phyloP scores from a whole-genome alignment of 805 yeast genomes.

The Spathaspora girioi region DNA sequence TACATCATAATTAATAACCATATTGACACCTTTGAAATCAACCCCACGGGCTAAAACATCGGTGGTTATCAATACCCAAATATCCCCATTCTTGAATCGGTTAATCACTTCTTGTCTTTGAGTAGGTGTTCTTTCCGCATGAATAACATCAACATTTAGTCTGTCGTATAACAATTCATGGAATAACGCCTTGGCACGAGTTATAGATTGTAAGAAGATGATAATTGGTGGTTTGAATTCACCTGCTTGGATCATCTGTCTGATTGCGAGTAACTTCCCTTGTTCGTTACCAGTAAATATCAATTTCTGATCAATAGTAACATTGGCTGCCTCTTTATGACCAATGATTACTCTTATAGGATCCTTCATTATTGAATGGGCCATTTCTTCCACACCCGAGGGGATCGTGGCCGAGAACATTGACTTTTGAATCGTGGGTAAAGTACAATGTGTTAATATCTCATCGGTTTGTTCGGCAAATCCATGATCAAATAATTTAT shows the following conservation, averaged over 20 bases:
- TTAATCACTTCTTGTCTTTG: constrained; percentile 86
- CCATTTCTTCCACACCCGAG: constrained; percentile 85
- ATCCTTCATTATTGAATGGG: constrained; percentile 77
- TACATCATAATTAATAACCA: constrained; percentile 94
- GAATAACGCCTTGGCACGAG: constrained; percentile 91
- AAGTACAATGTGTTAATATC: constrained; percentile 58
- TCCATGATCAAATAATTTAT: constrained; percentile 80
- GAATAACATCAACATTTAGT: constrained; percentile 91
- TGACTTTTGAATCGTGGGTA: constrained; percentile 57
- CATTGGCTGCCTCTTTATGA: constrained; percentile 88
- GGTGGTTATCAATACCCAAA: constrained; percentile 96
- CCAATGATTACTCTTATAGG: constrained; percentile 88
- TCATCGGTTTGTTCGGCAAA: constrained; percentile 90
- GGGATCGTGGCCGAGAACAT: constrained; percentile 96
- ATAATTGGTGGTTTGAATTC: constrained; percentile 90
- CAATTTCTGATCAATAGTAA: constrained; percentile 75
- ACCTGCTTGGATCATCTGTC: constrained; percentile 82
- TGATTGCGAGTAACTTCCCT: constrained; percentile 88
- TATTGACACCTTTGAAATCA: constrained; percentile 91
- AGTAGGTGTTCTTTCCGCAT: constrained; percentile 85
- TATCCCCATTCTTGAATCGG: constrained; percentile 81
- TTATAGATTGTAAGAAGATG: constrained; percentile 85
- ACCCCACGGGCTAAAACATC: constrained; percentile 96
- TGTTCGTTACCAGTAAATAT: constrained; percentile 90
- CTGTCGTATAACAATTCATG: constrained; percentile 91